Evolutionary conservation across 1,139 yeast species (phyloP).

Genomic region (Sugiyamaella grinbergsii): DNA sequence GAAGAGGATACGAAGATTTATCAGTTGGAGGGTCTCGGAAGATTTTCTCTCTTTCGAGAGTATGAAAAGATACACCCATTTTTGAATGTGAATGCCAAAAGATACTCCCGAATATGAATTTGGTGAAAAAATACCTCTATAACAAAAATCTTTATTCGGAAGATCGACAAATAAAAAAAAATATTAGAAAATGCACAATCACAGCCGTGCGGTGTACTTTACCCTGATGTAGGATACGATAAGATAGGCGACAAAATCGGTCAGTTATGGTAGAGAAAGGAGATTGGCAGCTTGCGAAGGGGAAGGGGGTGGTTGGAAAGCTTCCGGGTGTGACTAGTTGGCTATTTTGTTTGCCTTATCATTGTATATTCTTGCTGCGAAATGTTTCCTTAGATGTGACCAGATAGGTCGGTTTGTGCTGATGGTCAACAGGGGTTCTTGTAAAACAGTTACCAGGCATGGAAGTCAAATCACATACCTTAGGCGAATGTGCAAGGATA

Average conservation of each 20-base stretch:
- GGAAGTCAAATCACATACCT: no score
- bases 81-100: conserved; percentile 4
- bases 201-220: conserved; percentile 7
- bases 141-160: conserved; percentile 3
- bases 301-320: no score
- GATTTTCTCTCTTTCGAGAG: conserved; percentile 83
- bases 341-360: no score
- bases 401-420: no score
- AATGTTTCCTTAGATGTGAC: no score
- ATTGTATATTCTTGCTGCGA: no score
- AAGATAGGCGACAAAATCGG: conserved; percentile 7
- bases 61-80: conserved; percentile 60
- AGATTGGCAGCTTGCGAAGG: no score
- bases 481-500: no score
- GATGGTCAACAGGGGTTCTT: no score
- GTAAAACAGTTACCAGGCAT: no score
- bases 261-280: not conserved
- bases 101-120: not conserved
- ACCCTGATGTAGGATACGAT: not conserved
- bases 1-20: conserved; percentile 75
- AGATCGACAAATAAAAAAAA: conserved; percentile 10
- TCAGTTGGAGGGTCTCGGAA: conserved; percentile 90
- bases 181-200: not conserved
- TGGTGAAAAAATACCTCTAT: not conserved
- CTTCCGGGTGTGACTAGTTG: no score